A percentile compares a stretch with the other conserved stretches of the same genome.
Conservation (phyloP, 495 filamentous ascomycete genomes). For the Lichina pygmaea region DNA sequence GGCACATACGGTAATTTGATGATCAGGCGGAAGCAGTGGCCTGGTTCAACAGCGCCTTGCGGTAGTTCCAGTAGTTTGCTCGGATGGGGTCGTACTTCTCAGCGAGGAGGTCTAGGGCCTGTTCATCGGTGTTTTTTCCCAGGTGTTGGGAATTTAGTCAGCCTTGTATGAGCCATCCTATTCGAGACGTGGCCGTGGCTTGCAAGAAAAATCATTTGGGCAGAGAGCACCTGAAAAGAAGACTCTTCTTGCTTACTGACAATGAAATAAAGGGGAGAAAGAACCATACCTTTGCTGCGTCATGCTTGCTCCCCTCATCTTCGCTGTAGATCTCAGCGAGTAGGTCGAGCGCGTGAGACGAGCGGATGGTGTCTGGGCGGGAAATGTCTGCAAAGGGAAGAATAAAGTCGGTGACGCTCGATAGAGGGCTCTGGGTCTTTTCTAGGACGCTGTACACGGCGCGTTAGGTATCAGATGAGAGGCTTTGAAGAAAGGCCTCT, state of each 20-base stretch:
- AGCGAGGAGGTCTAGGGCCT: conserved; percentile 43
- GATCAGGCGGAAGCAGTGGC: not conserved
- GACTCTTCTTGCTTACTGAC: not conserved
- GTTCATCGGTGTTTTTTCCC: not conserved
- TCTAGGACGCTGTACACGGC: conserved; percentile 18
- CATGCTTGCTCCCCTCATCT: conserved; percentile 23
- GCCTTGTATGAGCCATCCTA: too few species aligned
- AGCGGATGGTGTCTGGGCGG: conserved; percentile 13
- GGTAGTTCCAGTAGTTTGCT: conserved; percentile 77
- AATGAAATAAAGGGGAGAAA: not conserved
- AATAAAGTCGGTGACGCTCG: conserved; percentile 34
- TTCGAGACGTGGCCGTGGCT: too few species aligned
- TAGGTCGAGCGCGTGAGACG: conserved; percentile 68
- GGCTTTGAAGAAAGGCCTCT: too few species aligned
- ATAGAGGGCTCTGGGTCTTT: conserved; percentile 29
- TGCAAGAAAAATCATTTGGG: too few species aligned
- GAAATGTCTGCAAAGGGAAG: conserved; percentile 31
- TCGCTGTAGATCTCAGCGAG: conserved; percentile 58
- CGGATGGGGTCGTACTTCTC: conserved; percentile 78
- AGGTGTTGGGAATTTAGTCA: too few species aligned
- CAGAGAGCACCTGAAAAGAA: too few species aligned
- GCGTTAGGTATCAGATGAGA: not conserved
- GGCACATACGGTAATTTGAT: too few species aligned
- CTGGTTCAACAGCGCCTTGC: conserved; percentile 10
- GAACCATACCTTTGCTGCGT: conserved; percentile 17